A percentile compares a stretch with the other conserved stretches of the same genome.
Evolutionary conservation across 129 eudicot species (phyloP).

Genomic region (Tagetes erecta): DNA sequence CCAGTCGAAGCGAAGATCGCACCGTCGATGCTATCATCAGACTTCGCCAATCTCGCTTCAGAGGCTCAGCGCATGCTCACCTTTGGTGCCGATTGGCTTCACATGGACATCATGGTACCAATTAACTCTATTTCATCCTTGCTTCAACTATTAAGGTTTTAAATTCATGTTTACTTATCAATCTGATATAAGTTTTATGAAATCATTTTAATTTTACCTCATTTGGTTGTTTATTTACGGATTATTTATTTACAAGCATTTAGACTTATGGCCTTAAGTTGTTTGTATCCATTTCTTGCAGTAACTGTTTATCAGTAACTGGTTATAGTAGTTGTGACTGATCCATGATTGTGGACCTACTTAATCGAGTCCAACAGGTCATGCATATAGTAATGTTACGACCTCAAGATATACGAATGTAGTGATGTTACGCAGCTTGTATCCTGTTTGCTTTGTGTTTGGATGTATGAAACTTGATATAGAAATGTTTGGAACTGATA

Average conservation of each 20-base stretch:
- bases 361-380: too few species aligned
- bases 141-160: not conserved
- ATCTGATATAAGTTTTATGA: too few species aligned
- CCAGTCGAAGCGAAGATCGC: constrained; percentile 51
- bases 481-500: not conserved
- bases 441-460: too few species aligned
- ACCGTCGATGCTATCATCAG: constrained; percentile 95
- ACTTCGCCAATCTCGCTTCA: constrained; percentile 89
- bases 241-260: not conserved
- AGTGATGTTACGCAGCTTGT: too few species aligned
- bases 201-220: too few species aligned
- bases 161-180: not conserved
- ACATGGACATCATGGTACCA: constrained; percentile 92
- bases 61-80: constrained; percentile 82
- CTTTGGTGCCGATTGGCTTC: constrained; percentile 99
- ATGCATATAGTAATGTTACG: too few species aligned
- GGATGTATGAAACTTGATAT: too few species aligned
- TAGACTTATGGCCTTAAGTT: not conserved
- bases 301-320: not conserved
- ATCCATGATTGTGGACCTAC: too few species aligned
- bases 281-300: not conserved
- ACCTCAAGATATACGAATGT: too few species aligned
- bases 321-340: constrained; percentile 3
- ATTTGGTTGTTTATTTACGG: not conserved
- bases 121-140: not conserved